A percentile compares a stretch with the other conserved stretches of the same genome.
phyloP scores from a whole-genome alignment of 2,329 filamentous ascomycete species.

The Escovopsis sp. region DNA sequence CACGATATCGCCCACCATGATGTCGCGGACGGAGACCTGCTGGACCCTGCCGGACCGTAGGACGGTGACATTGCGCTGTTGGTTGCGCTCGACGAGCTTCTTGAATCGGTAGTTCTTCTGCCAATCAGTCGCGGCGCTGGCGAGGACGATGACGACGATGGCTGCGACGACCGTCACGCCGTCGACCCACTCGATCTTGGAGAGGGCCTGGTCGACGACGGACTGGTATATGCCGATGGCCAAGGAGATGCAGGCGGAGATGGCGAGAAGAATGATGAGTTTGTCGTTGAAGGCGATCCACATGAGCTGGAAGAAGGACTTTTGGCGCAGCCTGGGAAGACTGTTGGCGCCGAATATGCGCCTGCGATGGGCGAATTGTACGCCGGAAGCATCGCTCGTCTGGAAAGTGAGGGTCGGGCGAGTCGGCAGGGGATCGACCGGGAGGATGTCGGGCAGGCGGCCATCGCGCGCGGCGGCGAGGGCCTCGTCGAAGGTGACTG shows the following conservation, averaged over 20 bases:
- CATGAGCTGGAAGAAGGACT: slow-evolving; percentile 49
- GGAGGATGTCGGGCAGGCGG: slow-evolving; percentile 13
- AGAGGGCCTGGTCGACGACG: slow-evolving; percentile 32
- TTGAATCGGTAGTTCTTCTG: slow-evolving; percentile 72
- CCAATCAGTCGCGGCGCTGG: slow-evolving; percentile 68
- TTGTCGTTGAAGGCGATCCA: slow-evolving; percentile 81
- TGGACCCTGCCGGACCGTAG: slow-evolving; percentile 58
- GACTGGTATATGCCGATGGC: slow-evolving; percentile 63
- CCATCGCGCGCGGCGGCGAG: slow-evolving; percentile 21
- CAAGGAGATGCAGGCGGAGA: slow-evolving; percentile 59
- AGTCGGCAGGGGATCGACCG: slow-evolving; percentile 7
- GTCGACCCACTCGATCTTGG: slow-evolving; percentile 66
- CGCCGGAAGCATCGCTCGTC: slow-evolving; percentile 11
- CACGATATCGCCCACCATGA: slow-evolving; percentile 61
- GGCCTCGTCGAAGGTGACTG: slow-evolving; percentile 35
- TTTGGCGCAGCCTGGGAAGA: slow-evolving; percentile 44
- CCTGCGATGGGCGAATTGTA: slow-evolving; percentile 40
- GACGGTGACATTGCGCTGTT: slow-evolving; percentile 59
- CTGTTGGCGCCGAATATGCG: slow-evolving; percentile 54
- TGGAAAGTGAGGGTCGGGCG: slow-evolving; percentile 15
- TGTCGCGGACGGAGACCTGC: slow-evolving; percentile 55
- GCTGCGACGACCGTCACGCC: slow-evolving; percentile 67
- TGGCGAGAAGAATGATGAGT: slow-evolving; percentile 55
- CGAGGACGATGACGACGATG: slow-evolving; percentile 60
- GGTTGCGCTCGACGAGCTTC: slow-evolving; percentile 67